Evolutionary conservation across 495 filamentous ascomycete genomes (phyloP).

Genomic region (Astrocystis sublimbata): DNA sequence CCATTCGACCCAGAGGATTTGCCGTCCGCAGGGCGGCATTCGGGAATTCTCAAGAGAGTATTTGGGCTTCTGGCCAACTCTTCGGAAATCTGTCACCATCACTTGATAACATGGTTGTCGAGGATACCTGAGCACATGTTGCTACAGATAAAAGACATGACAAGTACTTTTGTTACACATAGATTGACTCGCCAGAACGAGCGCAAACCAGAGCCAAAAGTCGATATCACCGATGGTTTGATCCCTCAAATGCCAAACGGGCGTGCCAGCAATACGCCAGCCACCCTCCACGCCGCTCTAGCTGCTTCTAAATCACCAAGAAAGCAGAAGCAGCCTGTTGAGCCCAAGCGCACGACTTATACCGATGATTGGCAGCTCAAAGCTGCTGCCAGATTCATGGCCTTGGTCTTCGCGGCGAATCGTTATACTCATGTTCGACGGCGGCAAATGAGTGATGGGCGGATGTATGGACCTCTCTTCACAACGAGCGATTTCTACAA

Average conservation of each 20-base stretch:
- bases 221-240: slow-evolving; percentile 63
- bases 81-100: slow-evolving; percentile 73
- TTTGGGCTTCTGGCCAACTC: slow-evolving; percentile 78
- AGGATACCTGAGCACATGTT: slow-evolving; percentile 69
- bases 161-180: slow-evolving; percentile 80
- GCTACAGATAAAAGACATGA: slow-evolving; percentile 70
- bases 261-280: slow-evolving; percentile 61
- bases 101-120: slow-evolving; percentile 84
- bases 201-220: slow-evolving; percentile 58
- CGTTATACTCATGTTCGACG: slow-evolving; percentile 50
- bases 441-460: slow-evolving; percentile 25
- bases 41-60: slow-evolving; percentile 85
- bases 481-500: slow-evolving; percentile 88
- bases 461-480: slow-evolving; percentile 61
- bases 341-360: slow-evolving; percentile 64
- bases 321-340: slow-evolving; percentile 47
- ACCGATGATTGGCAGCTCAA: slow-evolving; percentile 91
- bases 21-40: slow-evolving; percentile 51
- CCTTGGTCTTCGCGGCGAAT: slow-evolving; percentile 82
- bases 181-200: slow-evolving; percentile 73
- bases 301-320: slow-evolving; percentile 42
- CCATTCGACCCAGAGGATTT: slow-evolving; percentile 29
- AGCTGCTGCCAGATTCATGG: slow-evolving; percentile 78
- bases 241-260: slow-evolving; percentile 69
- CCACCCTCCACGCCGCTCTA: slow-evolving; percentile 74